Evolutionary conservation across 208 protist species (phyloP).

Genomic region (Crithidia mellificae): DNA sequence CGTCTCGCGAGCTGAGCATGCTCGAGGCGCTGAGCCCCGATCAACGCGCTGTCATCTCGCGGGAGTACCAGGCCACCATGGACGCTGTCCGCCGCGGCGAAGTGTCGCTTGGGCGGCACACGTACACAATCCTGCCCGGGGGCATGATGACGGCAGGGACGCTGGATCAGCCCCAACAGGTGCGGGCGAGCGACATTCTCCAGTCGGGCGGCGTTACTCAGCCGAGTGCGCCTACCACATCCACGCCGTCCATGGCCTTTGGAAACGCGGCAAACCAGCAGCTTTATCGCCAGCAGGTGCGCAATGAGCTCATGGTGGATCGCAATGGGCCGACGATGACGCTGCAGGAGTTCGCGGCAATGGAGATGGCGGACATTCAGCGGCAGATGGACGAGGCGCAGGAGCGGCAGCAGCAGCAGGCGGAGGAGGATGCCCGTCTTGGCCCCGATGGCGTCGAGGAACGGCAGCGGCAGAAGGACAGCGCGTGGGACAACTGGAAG

Average conservation of each 20-base stretch:
- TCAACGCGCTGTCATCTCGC: constrained; percentile 60
- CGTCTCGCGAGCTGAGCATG: constrained; percentile 76
- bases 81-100: constrained; percentile 76
- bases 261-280: constrained; percentile 37
- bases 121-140: constrained; percentile 87
- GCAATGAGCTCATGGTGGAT: constrained; percentile 76
- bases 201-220: constrained; percentile 18
- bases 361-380: constrained; percentile 82
- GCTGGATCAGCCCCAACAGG: constrained; percentile 42
- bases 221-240: neutral
- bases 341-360: constrained; percentile 82
- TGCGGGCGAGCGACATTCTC: constrained; percentile 30
- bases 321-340: constrained; percentile 86
- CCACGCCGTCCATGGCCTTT: constrained; percentile 6
- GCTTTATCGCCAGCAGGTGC: constrained; percentile 69
- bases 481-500: constrained; percentile 79
- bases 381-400: constrained; percentile 66
- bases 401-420: constrained; percentile 40
- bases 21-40: constrained; percentile 57
- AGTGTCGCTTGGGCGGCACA: constrained; percentile 66
- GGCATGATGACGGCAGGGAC: constrained; percentile 74
- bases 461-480: constrained; percentile 79
- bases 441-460: constrained; percentile 86
- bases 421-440: constrained; percentile 78
- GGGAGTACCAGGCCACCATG: constrained; percentile 68